Conservation (phyloP, 371 early-diverging fungal species). For the Rhizopus delemar region DNA sequence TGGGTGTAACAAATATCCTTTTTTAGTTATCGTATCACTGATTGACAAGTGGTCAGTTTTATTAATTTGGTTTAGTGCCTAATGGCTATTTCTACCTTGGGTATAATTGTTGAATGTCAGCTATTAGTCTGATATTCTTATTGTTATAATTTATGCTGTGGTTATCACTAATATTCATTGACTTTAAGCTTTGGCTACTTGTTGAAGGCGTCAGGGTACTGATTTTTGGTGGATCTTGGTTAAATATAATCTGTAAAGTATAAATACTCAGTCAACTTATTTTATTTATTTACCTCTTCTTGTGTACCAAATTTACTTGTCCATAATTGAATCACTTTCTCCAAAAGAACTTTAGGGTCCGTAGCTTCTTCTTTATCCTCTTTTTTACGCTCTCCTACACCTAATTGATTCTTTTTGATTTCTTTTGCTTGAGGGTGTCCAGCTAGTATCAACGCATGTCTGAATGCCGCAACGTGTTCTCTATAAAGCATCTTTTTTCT, state of each 20-base stretch:
- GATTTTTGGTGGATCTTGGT: constrained; percentile 29
- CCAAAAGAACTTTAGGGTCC: constrained; percentile 23
- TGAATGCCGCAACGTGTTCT: constrained; percentile 56
- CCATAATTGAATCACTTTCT: constrained; percentile 48
- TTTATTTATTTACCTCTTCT: constrained; percentile 42
- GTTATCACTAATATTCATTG: constrained; percentile 21
- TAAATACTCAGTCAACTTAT: not conserved
- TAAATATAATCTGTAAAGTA: constrained; percentile 31
- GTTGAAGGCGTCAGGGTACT: constrained; percentile 15
- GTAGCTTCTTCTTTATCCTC: not conserved
- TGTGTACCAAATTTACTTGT: constrained; percentile 35
- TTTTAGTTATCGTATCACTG: constrained; percentile 56
- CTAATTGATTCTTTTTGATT: constrained; percentile 15
- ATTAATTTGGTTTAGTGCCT: constrained; percentile 30
- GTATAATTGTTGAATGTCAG: constrained; percentile 31
- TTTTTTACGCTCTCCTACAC: not conserved
- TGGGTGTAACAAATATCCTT: constrained; percentile 53
- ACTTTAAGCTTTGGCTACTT: constrained; percentile 5
- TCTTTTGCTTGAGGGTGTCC: constrained; percentile 27
- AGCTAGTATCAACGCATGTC: constrained; percentile 36
- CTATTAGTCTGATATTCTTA: constrained; percentile 25
- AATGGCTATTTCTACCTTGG: constrained; percentile 29
- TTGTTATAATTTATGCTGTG: constrained; percentile 15
- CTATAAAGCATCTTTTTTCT: constrained; percentile 31
- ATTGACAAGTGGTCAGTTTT: not conserved